phyloP scores from a whole-genome alignment of 192 early-diverging fungal genomes.

The Irineochytrium annulatum region DNA sequence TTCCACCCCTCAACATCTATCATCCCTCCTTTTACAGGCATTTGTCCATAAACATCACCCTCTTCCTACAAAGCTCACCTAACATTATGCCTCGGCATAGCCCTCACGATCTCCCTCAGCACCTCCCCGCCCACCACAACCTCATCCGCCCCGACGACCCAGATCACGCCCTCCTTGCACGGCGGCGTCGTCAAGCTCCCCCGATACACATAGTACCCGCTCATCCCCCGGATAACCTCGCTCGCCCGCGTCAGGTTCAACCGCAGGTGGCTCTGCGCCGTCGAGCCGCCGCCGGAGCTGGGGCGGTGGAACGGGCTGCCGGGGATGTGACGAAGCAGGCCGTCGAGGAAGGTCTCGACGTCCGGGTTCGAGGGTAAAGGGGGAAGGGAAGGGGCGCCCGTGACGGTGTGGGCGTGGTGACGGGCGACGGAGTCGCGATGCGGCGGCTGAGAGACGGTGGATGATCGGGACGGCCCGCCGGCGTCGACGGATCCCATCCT shows the following conservation, averaged over 20 bases:
- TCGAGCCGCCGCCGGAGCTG: background rate
- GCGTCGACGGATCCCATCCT: too few species aligned
- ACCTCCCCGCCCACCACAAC: slow-evolving; percentile 4
- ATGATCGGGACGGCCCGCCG: too few species aligned
- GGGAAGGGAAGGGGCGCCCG: too few species aligned
- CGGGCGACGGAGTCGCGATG: too few species aligned
- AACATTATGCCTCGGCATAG: slow-evolving; percentile 16
- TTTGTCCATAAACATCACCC: too few species aligned
- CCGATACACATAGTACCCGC: slow-evolving; percentile 8
- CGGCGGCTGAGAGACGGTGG: too few species aligned
- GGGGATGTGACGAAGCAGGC: background rate
- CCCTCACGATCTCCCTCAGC: slow-evolving; percentile 9
- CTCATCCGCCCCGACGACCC: slow-evolving; percentile 10
- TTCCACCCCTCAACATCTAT: too few species aligned
- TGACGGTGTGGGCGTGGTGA: too few species aligned
- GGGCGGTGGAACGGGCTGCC: background rate
- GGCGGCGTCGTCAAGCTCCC: slow-evolving; percentile 20
- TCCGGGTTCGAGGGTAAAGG: background rate
- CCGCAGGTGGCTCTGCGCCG: background rate
- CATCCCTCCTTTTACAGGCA: too few species aligned
- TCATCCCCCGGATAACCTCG: background rate
- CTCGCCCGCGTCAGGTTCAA: slow-evolving; percentile 11
- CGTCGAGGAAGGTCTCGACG: slow-evolving; percentile 11
- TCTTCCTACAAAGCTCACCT: too few species aligned
- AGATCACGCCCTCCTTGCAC: slow-evolving; percentile 19